phyloP scores from a whole-genome alignment of 1,284 basidiomycete species.

The Psilocybe mexicana region DNA sequence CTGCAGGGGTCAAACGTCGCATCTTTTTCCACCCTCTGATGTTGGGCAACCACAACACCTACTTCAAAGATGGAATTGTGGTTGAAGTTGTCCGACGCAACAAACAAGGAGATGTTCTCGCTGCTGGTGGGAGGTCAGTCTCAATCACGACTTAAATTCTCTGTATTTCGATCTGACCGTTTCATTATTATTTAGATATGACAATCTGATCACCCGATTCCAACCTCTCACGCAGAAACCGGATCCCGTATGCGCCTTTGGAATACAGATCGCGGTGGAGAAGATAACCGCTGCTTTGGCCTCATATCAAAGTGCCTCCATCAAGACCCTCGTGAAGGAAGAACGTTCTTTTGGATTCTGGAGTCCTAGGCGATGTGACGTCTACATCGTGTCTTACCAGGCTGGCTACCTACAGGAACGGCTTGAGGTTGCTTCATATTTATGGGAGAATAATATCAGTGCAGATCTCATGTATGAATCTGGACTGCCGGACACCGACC shows the following conservation, averaged over 20 bases:
- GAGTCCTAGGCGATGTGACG: slow-evolving; percentile 85
- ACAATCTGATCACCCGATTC: slow-evolving; percentile 65
- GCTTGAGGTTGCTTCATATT: slow-evolving; percentile 72
- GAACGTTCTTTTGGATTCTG: slow-evolving; percentile 83
- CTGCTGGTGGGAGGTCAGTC: slow-evolving; percentile 74
- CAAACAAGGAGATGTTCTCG: slow-evolving; percentile 74
- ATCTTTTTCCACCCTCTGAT: slow-evolving; percentile 76
- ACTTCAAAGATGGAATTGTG: slow-evolving; percentile 75
- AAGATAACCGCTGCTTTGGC: slow-evolving; percentile 77
- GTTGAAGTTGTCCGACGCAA: slow-evolving; percentile 72
- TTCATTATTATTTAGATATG: slow-evolving; percentile 56
- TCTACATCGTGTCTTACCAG: slow-evolving; percentile 81
- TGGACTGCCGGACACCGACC: slow-evolving; percentile 58
- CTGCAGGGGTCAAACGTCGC: slow-evolving; percentile 62
- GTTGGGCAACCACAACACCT: slow-evolving; percentile 57
- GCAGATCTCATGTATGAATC: slow-evolving; percentile 87
- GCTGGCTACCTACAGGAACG: slow-evolving; percentile 75
- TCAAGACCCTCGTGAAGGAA: slow-evolving; percentile 73
- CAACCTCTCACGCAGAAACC: slow-evolving; percentile 54
- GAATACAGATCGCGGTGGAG: slow-evolving; percentile 78
- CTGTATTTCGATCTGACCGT: neutral
- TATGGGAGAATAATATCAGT: slow-evolving; percentile 84
- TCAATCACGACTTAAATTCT: neutral
- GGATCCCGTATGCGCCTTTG: slow-evolving; percentile 66
- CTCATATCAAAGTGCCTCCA: slow-evolving; percentile 68